Base-by-base conservation (phyloP, 2,329 filamentous ascomycete species). In the Alternaria gansuensis region DNA sequence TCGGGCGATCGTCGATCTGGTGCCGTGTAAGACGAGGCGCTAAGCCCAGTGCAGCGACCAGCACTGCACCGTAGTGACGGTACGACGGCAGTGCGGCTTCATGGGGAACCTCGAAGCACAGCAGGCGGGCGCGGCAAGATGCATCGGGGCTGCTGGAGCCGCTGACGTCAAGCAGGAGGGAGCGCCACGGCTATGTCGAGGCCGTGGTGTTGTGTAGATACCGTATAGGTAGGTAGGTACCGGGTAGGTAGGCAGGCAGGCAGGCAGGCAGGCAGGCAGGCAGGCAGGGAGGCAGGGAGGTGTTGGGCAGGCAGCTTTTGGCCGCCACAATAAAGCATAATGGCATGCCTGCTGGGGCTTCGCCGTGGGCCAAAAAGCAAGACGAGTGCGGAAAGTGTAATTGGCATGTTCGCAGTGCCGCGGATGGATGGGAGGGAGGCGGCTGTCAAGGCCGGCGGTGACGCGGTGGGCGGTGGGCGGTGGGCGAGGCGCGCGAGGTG, bases 151-250 rank as follows among this genome's bases (percentile, higher is more conserved):
- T 40, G 49, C 56, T 36, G 49, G 40, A 56, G 60, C 56, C 56
- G 57, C 52, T 59, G 61, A 61, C 54, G 61, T 63, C 53, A 56
- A 43, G 53, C 29, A 33, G 23, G 10, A 41, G 26, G 24, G n/a
- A 36, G 14, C 14, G 21, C 28, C 14, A 33, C 9, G 34, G 49
- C 34, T 23, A n/a, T 17, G 44, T 23, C 44, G 29, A 48, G 29
- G 29, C 29, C 29, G 17, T 29, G 28, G 10, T 9, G 8, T 28
- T n/a, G 49, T 51, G 37, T 17, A 17, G 17, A 17, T 17, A 17
- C 17, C 17, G 17, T 1, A 2, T 17, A 17, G 17, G 17, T 17
- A 17, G 17, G n/a, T n/a, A n/a, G n/a, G n/a, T n/a, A n/a, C n/a
- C n/a, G n/a, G n/a, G n/a, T n/a, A n/a, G n/a, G n/a, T n/a, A n/a